Percentiles rank a stretch among this genome's conserved stretches.
Evolutionary conservation across 768 basidiomycete genomes (phyloP).

Genomic region (Naematelia aurantialba): DNA sequence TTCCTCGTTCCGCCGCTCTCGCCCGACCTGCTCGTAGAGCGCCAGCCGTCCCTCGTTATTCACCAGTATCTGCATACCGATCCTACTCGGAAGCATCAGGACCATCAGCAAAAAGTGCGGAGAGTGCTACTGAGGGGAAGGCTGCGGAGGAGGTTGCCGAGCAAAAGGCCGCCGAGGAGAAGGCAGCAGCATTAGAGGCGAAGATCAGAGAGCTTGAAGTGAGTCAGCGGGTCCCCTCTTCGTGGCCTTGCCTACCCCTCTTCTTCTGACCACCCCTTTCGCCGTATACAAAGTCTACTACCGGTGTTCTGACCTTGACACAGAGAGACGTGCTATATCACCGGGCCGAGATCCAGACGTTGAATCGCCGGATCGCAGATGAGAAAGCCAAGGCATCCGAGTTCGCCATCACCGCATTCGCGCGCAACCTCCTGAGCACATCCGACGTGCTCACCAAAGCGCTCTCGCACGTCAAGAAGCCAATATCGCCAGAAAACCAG

Average conservation of each 20-base stretch:
- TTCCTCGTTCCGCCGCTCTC: conserved; percentile 17
- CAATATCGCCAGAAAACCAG: conserved; percentile 43
- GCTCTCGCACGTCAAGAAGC: conserved; percentile 47
- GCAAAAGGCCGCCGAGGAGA: conserved; percentile 32
- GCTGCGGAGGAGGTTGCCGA: conserved; percentile 27
- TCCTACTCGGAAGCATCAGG: conserved; percentile 20
- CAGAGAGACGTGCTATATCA: conserved; percentile 86
- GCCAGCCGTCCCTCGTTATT: neutral
- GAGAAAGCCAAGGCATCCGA: conserved; percentile 91
- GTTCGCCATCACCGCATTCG: conserved; percentile 89
- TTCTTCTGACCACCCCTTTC: too few species aligned
- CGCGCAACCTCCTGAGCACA: conserved; percentile 53
- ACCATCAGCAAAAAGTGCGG: conserved; percentile 14
- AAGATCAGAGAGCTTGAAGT: conserved; percentile 63
- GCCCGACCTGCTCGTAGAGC: conserved; percentile 8
- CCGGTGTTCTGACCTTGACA: conserved; percentile 2
- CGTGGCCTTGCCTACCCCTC: too few species aligned
- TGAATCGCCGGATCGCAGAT: conserved; percentile 82
- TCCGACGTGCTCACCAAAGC: conserved; percentile 64
- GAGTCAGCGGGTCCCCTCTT: conserved; percentile 56
- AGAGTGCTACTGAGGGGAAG: conserved; percentile 18
- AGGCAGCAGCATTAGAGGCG: conserved; percentile 24
- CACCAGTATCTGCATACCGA: conserved; percentile 1
- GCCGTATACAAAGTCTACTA: too few species aligned
- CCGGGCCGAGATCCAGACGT: conserved; percentile 92